Base-by-base conservation (phyloP, 208 protist genomes). In the Crithidia brevicula region DNA sequence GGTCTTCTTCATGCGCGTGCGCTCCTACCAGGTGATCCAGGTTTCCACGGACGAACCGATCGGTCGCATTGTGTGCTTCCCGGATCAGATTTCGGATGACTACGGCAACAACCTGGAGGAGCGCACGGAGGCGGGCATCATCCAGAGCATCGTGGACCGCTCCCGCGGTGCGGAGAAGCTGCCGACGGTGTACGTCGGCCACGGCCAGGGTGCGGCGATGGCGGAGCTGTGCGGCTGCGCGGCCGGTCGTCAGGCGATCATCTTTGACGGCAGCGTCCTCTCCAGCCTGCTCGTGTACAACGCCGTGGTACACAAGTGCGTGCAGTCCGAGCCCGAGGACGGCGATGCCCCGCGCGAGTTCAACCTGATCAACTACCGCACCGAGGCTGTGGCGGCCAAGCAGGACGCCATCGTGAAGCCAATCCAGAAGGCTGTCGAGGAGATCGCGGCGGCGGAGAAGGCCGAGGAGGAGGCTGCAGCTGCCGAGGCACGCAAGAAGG, bases 61-160 rank as follows among this genome's bases (percentile, higher is more conserved):
- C 22, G 76, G 76, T 42, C 74, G 81, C 52, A 43, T 86, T 4
- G 56, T 83, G 23, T 58, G 58, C 42, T 83, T 83, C 61, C 81
- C 77, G 0, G 76, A 77, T 16, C 76, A 86, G 62, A 67, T 82
- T 56, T 79, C 76, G 30, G 76, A 86, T 40, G 81, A 86, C 76
- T 86, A 77, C 51, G 81, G 81, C 68, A 82, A 80, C 72, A 86
- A 86, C 73, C 81, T 86, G n/a, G 81, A 86, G n/a, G 62, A 67
- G 63, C 77, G 61, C 73, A 54, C 34, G 27, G 81, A 86, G 69
- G 34, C 61, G 27, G 77, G 77, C 58, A 68, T 82, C 60, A 73
- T 69, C 62, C 46, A 61, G 28, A 67, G 49, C 53, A 82, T 75
- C 59, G 70, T 81, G 16, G 38, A 38, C 56, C 49, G 43, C 45